Evolutionary conservation across 768 basidiomycete species (phyloP), one percentile per base, ranked within the genome.

Genomic region (Phanerochaete sordida): DNA sequence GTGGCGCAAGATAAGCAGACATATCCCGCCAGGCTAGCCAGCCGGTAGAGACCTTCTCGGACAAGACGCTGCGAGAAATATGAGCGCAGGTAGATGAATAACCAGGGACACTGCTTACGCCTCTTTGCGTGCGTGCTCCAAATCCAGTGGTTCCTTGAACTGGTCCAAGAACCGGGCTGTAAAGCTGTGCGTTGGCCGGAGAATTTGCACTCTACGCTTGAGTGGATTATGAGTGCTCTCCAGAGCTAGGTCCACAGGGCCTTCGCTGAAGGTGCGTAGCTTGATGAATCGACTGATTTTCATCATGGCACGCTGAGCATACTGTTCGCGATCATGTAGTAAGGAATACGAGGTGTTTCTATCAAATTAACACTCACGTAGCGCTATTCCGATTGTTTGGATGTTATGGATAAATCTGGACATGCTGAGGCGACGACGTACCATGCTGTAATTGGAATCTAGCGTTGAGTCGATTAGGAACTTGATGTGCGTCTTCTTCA

Each of bases 271-370:
- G 1, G 92, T 89, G 46, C 92, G 82, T n/a, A 95, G 67, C 73
- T 94, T 95, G 74, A 95, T 79, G 70, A 86, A 85, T 56, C 89
- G 84, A 7, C 88, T 76, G 28, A 83, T 80, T 70, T 93, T 93
- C 79, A 91, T 89, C 13, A 91, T 73, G 1, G 87, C 89, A 61
- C 89, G 81, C 69, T 87, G 85, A 2, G 85, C 80, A 75, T 88
- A 88, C 87, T 90, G 53, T 47, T 47, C 13, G 35, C 13, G 45
- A 49, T 26, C 15, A 5, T 51, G 54, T 35, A n/a, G n/a, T n/a
- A n/a, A n/a, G n/a, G n/a, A n/a, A n/a, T n/a, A n/a, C n/a, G n/a
- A n/a, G n/a, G n/a, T n/a, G n/a, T n/a, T n/a, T n/a, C n/a, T n/a
- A n/a, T n/a, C n/a, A n/a, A n/a, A n/a, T n/a, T n/a, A 33, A 23